These are phyloP conservation scores for Clitopilus hobsonii DNA, from an alignment of 768 basidiomycete species.

Conservation along the genomic window DNA sequence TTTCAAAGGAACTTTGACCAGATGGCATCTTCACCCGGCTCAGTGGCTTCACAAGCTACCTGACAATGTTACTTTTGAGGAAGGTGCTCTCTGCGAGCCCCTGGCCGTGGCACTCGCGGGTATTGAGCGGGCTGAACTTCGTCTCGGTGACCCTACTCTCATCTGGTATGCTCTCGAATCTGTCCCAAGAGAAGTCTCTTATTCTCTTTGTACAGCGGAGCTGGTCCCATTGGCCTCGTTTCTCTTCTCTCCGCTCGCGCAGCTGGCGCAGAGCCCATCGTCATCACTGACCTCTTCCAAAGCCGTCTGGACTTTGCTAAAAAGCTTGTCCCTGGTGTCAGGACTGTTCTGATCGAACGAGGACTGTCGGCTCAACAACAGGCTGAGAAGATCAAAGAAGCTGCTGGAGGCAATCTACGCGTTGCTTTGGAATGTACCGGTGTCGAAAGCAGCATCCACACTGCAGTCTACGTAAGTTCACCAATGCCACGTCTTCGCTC, in stretches of 20 bases:
- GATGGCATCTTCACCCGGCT: slow-evolving; percentile 65
- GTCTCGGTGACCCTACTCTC: slow-evolving; percentile 59
- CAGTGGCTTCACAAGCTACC: slow-evolving; percentile 67
- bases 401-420: slow-evolving; percentile 43
- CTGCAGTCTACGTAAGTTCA: slow-evolving; percentile 47
- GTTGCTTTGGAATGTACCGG: slow-evolving; percentile 64
- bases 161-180: slow-evolving; percentile 40
- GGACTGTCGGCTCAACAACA: slow-evolving; percentile 41
- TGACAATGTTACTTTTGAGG: slow-evolving; percentile 57
- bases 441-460: slow-evolving; percentile 56
- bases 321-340: slow-evolving; percentile 53
- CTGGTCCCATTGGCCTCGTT: slow-evolving; percentile 63
- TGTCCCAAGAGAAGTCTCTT: neutral
- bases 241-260: slow-evolving; percentile 60
- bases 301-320: slow-evolving; percentile 65
- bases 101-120: slow-evolving; percentile 65
- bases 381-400: slow-evolving; percentile 47
- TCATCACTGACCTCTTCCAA: slow-evolving; percentile 66
- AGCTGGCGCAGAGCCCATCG: slow-evolving; percentile 65
- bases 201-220: slow-evolving; percentile 36
- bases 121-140: slow-evolving; percentile 58
- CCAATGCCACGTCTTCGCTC: neutral
- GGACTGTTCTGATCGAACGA: slow-evolving; percentile 51
- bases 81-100: slow-evolving; percentile 66
- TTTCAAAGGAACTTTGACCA: slow-evolving; percentile 49